Evolutionary conservation across 768 basidiomycete genomes (phyloP).

Genomic region (Suillus subluteus): DNA sequence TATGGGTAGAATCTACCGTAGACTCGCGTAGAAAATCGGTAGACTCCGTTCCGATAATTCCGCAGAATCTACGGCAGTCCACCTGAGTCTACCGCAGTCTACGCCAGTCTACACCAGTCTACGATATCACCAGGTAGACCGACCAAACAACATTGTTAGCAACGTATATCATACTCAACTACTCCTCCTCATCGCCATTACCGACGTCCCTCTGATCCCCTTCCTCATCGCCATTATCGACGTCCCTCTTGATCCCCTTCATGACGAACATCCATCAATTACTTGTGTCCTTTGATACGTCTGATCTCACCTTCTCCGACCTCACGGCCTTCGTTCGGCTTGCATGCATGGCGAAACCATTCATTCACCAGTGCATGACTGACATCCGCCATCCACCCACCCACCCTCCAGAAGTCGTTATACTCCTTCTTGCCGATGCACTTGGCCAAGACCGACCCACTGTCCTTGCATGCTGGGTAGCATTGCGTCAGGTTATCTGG

Average conservation of each 20-base stretch:
- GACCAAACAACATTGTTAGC: not conserved
- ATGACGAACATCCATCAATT: not conserved
- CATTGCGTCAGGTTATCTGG: constrained; percentile 3
- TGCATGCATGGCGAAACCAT: constrained; percentile 10
- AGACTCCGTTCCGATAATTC: not conserved
- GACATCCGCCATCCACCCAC: constrained; percentile 7
- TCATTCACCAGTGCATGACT: constrained; percentile 8
- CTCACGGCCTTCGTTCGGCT: constrained; percentile 7
- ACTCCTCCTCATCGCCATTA: no score
- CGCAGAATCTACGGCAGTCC: not conserved
- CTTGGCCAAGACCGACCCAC: no score
- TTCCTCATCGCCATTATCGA: no score
- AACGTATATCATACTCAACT: no score
- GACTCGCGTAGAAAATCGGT: not conserved
- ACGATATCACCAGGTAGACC: no score
- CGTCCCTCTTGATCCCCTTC: no score
- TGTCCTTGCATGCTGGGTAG: constrained; percentile 9
- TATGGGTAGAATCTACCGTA: not conserved
- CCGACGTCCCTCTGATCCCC: no score
- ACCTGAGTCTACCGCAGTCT: not conserved
- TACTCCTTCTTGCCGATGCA: constrained; percentile 3
- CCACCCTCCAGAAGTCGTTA: constrained; percentile 3
- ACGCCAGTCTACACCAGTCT: not conserved
- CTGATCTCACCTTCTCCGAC: not conserved
- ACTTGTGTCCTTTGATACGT: not conserved